These are phyloP conservation scores for Aspergillus intermedius DNA, from an alignment of 2,329 filamentous ascomycete species.

Conservation along the genomic window DNA sequence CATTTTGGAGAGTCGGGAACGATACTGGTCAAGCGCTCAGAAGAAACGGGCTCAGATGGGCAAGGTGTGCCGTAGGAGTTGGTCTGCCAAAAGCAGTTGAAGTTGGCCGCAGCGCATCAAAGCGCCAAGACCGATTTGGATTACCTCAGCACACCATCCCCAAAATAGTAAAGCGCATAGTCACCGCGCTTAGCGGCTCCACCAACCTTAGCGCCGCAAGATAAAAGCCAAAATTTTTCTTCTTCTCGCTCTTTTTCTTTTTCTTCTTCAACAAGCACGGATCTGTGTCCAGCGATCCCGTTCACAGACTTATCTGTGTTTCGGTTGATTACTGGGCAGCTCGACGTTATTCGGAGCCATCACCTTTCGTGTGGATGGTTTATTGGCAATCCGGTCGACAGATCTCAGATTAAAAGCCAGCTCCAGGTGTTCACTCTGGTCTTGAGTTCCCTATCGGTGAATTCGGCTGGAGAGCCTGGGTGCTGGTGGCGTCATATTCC, in stretches of 20 bases:
- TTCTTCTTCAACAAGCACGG: slow-evolving; percentile 45
- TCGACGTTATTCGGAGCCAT: slow-evolving; percentile 84
- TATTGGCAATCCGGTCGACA: slow-evolving; percentile 74
- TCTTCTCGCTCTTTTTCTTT: slow-evolving; percentile 34
- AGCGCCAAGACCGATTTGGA: neutral
- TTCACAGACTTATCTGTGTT: slow-evolving; percentile 45
- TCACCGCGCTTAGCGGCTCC: slow-evolving; percentile 11
- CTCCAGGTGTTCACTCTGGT: slow-evolving; percentile 45
- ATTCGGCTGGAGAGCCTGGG: slow-evolving; percentile 52
- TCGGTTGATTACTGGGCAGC: slow-evolving; percentile 78
- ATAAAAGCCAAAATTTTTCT: slow-evolving; percentile 32
- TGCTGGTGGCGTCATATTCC: slow-evolving; percentile 75
- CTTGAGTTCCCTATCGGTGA: slow-evolving; percentile 67
- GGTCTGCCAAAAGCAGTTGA: neutral
- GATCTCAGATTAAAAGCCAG: slow-evolving; percentile 71
- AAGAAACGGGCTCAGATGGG: neutral
- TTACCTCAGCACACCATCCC: slow-evolving; percentile 15
- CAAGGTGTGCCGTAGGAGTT: neutral
- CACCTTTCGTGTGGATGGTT: slow-evolving; percentile 58
- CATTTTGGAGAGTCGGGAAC: slow-evolving; percentile 27
- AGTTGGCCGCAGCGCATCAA: neutral
- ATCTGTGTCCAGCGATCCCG: slow-evolving; percentile 85
- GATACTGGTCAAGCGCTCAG: neutral
- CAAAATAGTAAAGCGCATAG: slow-evolving; percentile 17
- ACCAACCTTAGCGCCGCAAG: slow-evolving; percentile 20